Evolutionary conservation across 2,329 filamentous ascomycete genomes (phyloP), one percentile per base, ranked within the genome.

Genomic region (Penicillium sp.): DNA sequence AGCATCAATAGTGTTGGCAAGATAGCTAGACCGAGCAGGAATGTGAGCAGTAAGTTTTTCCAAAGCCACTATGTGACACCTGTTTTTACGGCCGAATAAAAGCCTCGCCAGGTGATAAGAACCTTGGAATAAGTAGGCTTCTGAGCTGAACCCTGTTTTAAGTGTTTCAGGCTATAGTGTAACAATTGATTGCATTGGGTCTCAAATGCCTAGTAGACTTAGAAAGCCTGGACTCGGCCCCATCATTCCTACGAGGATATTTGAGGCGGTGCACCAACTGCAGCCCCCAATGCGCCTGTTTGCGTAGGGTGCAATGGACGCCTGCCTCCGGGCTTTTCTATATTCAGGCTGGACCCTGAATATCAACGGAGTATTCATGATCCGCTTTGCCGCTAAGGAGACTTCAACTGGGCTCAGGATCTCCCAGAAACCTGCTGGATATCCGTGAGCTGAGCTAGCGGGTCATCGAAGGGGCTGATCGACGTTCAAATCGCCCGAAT

Each of bases 401-500:
- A 20, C 25, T 29, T 39, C 31, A 24, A 15, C 24, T 5, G 24
- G 39, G 24, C 1, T 24, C 28, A 39, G 31, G 18, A 43, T 31
- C 28, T 12, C 29, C 31, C 15, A 13, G 29, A 29, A 38, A 42
- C 42, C 38, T 28, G 29, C 29, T 32, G 27, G 33, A 18, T 20
- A 27, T 42, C 35, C 31, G 43, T 45, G 42, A 41, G 42, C 44
- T n/a, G 23, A 40, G 24, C 38, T 40, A 27, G 38, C 5, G 20
- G 42, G 32, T 46, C 48, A 44, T 49, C 45, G 27, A 42, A 51
- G 52, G 52, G 52, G 48, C 37, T 23, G 52, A 51, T 54, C 52
- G 43, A 39, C 48, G 20, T 25, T 8, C 24, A 7, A 40, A 44
- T 53, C 46, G 24, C 35, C 47, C 12, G 20, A 32, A 49, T 37